A percentile compares a stretch with the other conserved stretches of the same genome.
Conservation (phyloP, 768 basidiomycete genomes). For the Amanita jacksonii region DNA sequence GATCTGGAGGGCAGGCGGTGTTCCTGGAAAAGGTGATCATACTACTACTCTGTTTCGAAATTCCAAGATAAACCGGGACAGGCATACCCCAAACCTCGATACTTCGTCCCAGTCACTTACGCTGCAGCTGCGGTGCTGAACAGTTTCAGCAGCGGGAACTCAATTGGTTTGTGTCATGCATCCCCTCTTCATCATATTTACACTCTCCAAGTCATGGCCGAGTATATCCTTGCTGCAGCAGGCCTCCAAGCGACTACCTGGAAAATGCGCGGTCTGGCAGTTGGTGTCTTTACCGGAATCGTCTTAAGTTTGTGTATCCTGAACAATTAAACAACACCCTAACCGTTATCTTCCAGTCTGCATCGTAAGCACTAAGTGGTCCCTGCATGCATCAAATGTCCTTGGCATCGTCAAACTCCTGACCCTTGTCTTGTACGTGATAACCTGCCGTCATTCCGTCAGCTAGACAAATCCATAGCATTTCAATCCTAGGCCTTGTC, state of each 20-base stretch:
- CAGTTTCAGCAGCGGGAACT: constrained; percentile 29
- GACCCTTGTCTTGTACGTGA: constrained; percentile 21
- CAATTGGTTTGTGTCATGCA: constrained; percentile 26
- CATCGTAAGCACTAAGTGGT: constrained; percentile 27
- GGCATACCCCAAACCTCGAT: constrained; percentile 33
- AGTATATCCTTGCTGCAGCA: constrained; percentile 26
- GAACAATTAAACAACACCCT: too few relatives aligned
- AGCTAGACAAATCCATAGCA: constrained; percentile 15
- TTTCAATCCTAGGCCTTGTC: constrained; percentile 49
- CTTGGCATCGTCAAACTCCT: constrained; percentile 25
- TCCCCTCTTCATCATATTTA: too few relatives aligned
- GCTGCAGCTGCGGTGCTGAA: constrained; percentile 29
- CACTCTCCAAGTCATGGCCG: constrained; percentile 19
- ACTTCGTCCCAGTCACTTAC: constrained; percentile 33
- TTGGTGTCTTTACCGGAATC: constrained; percentile 23
- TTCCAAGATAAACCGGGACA: constrained; percentile 11
- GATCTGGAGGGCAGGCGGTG: constrained; percentile 40
- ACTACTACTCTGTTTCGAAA: neutral
- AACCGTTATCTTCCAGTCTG: constrained; percentile 16
- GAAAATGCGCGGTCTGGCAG: constrained; percentile 26
- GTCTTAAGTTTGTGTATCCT: too few relatives aligned
- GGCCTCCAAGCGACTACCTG: constrained; percentile 21
- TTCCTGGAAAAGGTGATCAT: constrained; percentile 32
- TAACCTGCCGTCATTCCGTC: too few relatives aligned
- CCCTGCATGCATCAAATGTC: constrained; percentile 25